Evolutionary conservation across 2,329 filamentous ascomycete species (phyloP).

Genomic region (Epichloe amarillans): DNA sequence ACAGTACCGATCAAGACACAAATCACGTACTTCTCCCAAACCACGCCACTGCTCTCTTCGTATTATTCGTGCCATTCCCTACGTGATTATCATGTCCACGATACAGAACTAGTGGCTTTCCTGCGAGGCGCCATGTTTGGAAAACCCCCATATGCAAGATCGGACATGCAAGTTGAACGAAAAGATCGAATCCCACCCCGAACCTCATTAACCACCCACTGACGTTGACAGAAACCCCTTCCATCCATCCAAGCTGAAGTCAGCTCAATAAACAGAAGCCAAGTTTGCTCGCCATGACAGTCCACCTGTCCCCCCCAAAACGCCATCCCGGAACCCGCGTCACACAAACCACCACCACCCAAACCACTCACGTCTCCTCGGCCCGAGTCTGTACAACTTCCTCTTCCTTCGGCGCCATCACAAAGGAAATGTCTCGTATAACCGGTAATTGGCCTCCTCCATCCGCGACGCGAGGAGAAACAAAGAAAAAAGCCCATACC

Average conservation of each 20-base stretch:
- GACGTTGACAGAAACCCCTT: no score
- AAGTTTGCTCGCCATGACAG: conserved; percentile 3
- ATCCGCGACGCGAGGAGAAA: background rate
- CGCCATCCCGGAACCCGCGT: background rate
- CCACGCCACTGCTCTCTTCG: no score
- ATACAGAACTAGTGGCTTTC: no score
- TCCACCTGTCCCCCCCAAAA: background rate
- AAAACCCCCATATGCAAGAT: background rate
- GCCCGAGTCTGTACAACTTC: background rate
- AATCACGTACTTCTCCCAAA: background rate
- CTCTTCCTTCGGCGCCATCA: background rate
- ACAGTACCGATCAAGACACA: conserved; percentile 1
- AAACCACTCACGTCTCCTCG: background rate
- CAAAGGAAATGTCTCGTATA: background rate
- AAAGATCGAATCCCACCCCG: no score
- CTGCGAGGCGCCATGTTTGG: background rate
- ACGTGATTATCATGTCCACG: no score
- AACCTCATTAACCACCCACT: no score
- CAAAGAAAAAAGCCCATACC: background rate
- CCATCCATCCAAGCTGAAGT: no score
- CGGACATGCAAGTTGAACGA: background rate
- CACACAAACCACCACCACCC: background rate
- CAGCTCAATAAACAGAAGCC: background rate
- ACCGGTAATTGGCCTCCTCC: background rate
- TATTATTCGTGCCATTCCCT: background rate